Evolutionary conservation across 2,329 filamentous ascomycete genomes (phyloP), one percentile per base, ranked within the genome.

Genomic region (Penicillium carneum): DNA sequence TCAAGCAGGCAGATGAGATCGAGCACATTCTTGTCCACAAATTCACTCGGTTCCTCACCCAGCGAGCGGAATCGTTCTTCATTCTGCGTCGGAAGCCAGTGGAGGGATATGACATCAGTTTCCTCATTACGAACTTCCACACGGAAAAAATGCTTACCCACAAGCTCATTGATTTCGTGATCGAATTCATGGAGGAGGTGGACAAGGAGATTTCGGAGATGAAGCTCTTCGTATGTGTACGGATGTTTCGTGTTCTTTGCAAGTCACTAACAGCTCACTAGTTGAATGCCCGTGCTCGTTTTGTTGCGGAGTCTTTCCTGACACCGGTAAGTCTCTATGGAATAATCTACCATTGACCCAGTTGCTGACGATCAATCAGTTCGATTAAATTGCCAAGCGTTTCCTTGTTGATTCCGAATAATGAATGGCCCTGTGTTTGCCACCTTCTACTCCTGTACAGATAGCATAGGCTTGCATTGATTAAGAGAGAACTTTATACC

Each of bases 151-250:
- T 99, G 93, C 80, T 98, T 76, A 98, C 98, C 84, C 94, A 99
- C 78, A 98, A 99, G 84, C 85, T 99, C 70, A 96, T 99, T 36
- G 95, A 99, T 78, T 99, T 99, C 74, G 96, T 99, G 70, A 97
- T 99, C 68, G 90, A 98, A 75, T 99, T 99, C 75, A 98, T 99
- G 94, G 94, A 99, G 80, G 95, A 99, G 78, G 96, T 99, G 4
- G 96, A 99, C 80, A 99, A 99, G 84, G 95, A 99, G 80, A 99
- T 99, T 63, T 98, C 95, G 3, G 96, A 99, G 82, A 98, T 99
- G 95, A 99, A 99, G 86, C 90, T 99, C 73, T 99, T 99, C 80
- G 94, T 97, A 86, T 70, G 92, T 62, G 34, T 45, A n/a, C 9
- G 10, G 6, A 46, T 38, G 8, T 12, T 11, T 36, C 3, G 5